These are phyloP conservation scores for Amaranthus hypochondriacus DNA, from an alignment of 148 eudicot genomes.

Conservation along the genomic window DNA sequence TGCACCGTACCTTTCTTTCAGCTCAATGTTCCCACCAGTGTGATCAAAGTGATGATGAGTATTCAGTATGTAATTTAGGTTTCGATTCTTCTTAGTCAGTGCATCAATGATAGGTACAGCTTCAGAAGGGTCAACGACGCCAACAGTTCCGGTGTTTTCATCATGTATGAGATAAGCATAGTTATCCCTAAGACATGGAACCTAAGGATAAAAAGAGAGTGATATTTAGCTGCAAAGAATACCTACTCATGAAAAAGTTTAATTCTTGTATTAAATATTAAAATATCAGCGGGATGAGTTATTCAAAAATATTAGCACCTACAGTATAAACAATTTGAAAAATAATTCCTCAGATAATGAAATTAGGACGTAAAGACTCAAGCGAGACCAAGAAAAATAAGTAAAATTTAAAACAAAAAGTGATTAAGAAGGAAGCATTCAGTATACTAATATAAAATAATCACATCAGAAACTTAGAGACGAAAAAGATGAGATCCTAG, in stretches of 20 bases:
- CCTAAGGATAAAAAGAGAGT: slow-evolving; percentile 32
- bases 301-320: neutral
- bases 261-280: neutral
- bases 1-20: slow-evolving; percentile 89
- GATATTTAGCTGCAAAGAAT: neutral
- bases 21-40: slow-evolving; percentile 83
- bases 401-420: too few species aligned
- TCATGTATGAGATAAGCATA: slow-evolving; percentile 87
- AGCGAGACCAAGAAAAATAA: neutral
- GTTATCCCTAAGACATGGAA: slow-evolving; percentile 84
- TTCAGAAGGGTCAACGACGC: slow-evolving; percentile 95
- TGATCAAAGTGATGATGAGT: slow-evolving; percentile 94
- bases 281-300: neutral
- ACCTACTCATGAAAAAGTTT: neutral
- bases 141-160: slow-evolving; percentile 82
- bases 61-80: slow-evolving; percentile 70
- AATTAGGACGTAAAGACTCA: neutral
- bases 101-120: slow-evolving; percentile 72
- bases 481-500: neutral
- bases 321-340: neutral
- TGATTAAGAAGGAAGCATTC: too few species aligned
- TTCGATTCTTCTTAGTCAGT: slow-evolving; percentile 53
- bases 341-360: neutral
- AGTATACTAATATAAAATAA: too few species aligned
- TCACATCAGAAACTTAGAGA: too few species aligned